Conservation (phyloP, 2,329 filamentous ascomycete genomes). For the Tolypocladium ovalisporum region DNA sequence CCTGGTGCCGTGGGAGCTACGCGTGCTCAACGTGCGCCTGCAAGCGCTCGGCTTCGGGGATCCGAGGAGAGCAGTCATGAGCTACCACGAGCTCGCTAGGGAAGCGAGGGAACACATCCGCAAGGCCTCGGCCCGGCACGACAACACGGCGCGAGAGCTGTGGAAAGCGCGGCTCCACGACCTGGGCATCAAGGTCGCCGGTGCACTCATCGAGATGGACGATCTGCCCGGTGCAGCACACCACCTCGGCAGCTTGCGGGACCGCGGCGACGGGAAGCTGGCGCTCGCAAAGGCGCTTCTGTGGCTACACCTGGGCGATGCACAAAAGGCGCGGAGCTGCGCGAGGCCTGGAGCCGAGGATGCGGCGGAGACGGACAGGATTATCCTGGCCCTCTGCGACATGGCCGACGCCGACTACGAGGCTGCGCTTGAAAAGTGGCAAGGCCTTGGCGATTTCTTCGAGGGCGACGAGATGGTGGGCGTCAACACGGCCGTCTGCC, state of each 20-base stretch:
- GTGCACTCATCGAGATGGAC: constrained; percentile 72
- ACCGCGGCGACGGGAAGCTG: constrained; percentile 26
- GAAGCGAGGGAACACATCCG: constrained; percentile 58
- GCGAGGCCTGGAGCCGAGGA: constrained; percentile 22
- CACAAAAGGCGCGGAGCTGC: constrained; percentile 51
- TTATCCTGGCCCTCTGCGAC: constrained; percentile 58
- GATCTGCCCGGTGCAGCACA: constrained; percentile 70
- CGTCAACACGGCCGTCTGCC: constrained; percentile 75
- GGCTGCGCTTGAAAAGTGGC: constrained; percentile 53
- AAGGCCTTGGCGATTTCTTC: constrained; percentile 28
- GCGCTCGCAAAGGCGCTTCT: constrained; percentile 50
- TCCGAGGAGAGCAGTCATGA: constrained; percentile 72
- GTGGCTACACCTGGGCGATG: constrained; percentile 69
- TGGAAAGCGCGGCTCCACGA: constrained; percentile 69
- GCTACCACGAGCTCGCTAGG: constrained; percentile 76
- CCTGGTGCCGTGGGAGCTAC: constrained; percentile 78
- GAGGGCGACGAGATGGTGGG: constrained; percentile 55
- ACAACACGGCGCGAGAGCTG: constrained; percentile 43
- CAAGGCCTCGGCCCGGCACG: constrained; percentile 30
- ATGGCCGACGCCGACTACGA: constrained; percentile 71
- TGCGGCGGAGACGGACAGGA: constrained; percentile 26
- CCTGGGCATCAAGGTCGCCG: constrained; percentile 56
- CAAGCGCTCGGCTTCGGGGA: constrained; percentile 83
- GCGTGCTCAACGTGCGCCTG: constrained; percentile 71
- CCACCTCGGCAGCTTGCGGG: constrained; percentile 53